phyloP scores from a whole-genome alignment of 306 rosid species.

The Erythrophleum fordii region DNA sequence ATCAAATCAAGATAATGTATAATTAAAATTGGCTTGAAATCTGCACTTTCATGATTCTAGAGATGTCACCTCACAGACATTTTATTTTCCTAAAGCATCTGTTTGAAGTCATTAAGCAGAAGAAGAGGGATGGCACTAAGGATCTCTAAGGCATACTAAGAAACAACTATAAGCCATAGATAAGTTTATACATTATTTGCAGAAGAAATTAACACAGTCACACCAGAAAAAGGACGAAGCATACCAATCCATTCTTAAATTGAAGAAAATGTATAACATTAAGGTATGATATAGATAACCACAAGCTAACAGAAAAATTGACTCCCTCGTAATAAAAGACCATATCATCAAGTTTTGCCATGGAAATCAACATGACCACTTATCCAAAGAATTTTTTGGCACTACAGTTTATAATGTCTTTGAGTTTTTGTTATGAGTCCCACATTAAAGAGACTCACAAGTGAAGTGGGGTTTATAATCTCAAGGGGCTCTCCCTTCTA shows the following conservation, averaged over 20 bases:
- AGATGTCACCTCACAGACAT: background rate
- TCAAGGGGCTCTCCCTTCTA: no score
- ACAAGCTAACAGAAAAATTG: background rate
- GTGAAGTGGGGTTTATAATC: no score
- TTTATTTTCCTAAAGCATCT: no score
- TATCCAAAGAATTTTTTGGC: no score
- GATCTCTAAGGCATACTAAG: background rate
- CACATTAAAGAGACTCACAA: no score
- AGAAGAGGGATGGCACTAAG: background rate
- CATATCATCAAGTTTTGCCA: no score
- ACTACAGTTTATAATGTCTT: no score
- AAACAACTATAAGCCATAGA: background rate
- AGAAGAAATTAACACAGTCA: background rate
- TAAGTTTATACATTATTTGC: background rate
- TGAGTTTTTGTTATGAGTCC: no score
- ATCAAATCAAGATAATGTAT: constrained; percentile 8
- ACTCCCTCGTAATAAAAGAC: no score
- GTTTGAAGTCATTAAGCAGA: no score
- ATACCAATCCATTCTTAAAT: background rate
- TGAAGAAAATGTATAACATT: background rate
- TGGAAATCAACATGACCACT: no score
- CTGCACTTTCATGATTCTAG: background rate
- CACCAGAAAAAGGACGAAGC: background rate
- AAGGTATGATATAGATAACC: background rate
- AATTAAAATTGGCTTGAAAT: background rate